A percentile compares a stretch with the other conserved stretches of the same genome.
Conservation (phyloP, 2,329 filamentous ascomycete species). For the Bretziella fagacearum region DNA sequence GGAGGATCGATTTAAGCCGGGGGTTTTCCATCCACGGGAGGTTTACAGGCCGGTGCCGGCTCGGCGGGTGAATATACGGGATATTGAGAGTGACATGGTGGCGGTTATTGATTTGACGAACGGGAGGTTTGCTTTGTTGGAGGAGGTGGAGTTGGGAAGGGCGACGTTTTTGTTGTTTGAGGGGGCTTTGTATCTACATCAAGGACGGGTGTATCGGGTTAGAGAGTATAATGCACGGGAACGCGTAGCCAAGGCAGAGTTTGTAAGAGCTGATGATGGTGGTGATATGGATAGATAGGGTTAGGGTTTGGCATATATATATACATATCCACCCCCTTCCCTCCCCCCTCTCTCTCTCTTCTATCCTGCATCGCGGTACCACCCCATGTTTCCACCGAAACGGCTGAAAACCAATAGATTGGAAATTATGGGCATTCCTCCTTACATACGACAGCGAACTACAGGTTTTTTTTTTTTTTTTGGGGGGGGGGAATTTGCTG, state of each 20-base stretch:
- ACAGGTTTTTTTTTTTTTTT: too few species aligned
- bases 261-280: slow-evolving; percentile 33
- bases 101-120: slow-evolving; percentile 81
- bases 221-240: slow-evolving; percentile 70
- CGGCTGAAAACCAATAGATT: too few species aligned
- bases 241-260: slow-evolving; percentile 71
- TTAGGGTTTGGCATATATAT: too few species aligned
- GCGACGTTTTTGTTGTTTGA: slow-evolving; percentile 94
- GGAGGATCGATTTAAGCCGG: slow-evolving; percentile 25
- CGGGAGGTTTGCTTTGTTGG: slow-evolving; percentile 66
- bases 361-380: too few species aligned
- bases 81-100: slow-evolving; percentile 80
- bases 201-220: slow-evolving; percentile 84
- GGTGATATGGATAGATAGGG: not conserved
- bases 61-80: slow-evolving; percentile 69
- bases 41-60: slow-evolving; percentile 76
- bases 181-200: slow-evolving; percentile 90
- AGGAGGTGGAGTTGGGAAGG: slow-evolving; percentile 91
- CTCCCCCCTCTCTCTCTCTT: too few species aligned
- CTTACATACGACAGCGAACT: too few species aligned
- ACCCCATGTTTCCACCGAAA: too few species aligned
- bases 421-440: too few species aligned
- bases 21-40: slow-evolving; percentile 80
- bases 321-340: too few species aligned
- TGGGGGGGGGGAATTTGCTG: too few species aligned